A percentile compares a stretch with the other conserved stretches of the same genome.
Evolutionary conservation across 2,329 filamentous ascomycete species (phyloP).

Genomic region (Purpureocillium lavendulum): DNA sequence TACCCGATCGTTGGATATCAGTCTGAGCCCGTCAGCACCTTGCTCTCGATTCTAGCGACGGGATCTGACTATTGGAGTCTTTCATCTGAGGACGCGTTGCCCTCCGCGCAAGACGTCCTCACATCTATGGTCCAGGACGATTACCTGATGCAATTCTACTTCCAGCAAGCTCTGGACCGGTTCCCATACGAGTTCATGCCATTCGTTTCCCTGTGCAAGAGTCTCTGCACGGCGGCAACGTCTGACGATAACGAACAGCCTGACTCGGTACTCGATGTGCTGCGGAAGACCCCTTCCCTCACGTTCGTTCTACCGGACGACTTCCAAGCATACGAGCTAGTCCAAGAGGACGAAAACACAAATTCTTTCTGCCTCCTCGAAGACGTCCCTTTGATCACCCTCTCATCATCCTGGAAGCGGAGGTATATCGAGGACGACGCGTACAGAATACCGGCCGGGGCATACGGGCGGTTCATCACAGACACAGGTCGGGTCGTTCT

Average conservation of each 20-base stretch:
- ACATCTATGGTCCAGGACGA: constrained; percentile 26
- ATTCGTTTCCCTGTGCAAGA: constrained; percentile 64
- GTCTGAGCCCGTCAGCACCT: constrained; percentile 57
- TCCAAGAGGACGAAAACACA: constrained; percentile 77
- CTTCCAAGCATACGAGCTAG: constrained; percentile 69
- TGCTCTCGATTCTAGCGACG: constrained; percentile 55
- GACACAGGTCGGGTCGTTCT: constrained; percentile 70
- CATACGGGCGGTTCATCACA: constrained; percentile 63
- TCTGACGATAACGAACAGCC: constrained; percentile 21
- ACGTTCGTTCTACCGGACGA: constrained; percentile 66
- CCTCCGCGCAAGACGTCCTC: constrained; percentile 22
- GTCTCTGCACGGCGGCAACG: constrained; percentile 37
- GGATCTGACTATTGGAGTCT: constrained; percentile 46
- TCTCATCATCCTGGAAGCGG: constrained; percentile 35
- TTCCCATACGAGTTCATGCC: constrained; percentile 83
- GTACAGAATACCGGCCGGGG: constrained; percentile 59
- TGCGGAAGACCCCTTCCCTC: constrained; percentile 63
- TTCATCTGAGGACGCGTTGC: constrained; percentile 25
- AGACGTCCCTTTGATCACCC: constrained; percentile 54
- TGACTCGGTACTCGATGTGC: constrained; percentile 51
- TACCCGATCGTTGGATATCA: constrained; percentile 64
- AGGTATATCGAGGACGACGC: constrained; percentile 35
- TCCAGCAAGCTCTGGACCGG: constrained; percentile 62
- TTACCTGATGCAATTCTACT: constrained; percentile 46
- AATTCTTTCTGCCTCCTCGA: constrained; percentile 65